Evolutionary conservation across 345 rosid genomes (phyloP).

Genomic region (Clausena lansium): DNA sequence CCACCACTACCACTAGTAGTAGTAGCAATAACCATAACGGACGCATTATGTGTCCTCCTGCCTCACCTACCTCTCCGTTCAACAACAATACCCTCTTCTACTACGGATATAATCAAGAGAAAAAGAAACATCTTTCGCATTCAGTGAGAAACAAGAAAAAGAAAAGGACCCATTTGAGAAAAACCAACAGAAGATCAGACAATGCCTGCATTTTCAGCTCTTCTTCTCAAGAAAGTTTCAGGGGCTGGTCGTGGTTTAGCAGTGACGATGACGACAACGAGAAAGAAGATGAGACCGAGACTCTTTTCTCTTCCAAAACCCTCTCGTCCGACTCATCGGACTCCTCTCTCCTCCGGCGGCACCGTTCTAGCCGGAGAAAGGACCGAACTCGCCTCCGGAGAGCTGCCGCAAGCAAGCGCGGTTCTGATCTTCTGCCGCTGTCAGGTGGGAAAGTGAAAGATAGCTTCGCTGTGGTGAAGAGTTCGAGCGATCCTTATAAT

Average conservation of each 20-base stretch:
- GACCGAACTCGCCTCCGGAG: constrained; percentile 15
- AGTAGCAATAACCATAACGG: neutral
- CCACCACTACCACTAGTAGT: too few species aligned
- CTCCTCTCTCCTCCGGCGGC: constrained; percentile 15
- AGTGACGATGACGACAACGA: constrained; percentile 47
- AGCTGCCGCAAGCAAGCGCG: neutral
- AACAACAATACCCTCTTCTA: constrained; percentile 15
- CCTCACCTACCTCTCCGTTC: constrained; percentile 37
- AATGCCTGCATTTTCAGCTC: constrained; percentile 38
- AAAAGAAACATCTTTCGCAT: constrained; percentile 26
- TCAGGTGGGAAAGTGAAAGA: constrained; percentile 47
- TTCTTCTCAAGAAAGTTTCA: constrained; percentile 45
- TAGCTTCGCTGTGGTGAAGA: constrained; percentile 86
- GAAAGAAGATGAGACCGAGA: constrained; percentile 48
- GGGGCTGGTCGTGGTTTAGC: constrained; percentile 57
- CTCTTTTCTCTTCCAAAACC: constrained; percentile 68
- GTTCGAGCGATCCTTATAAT: constrained; percentile 61
- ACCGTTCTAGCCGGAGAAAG: constrained; percentile 11
- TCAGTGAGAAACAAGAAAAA: constrained; percentile 30
- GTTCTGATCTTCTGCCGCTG: constrained; percentile 20
- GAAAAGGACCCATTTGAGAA: constrained; percentile 5
- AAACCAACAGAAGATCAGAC: constrained; percentile 11
- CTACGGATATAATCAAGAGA: constrained; percentile 24
- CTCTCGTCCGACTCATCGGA: constrained; percentile 68
- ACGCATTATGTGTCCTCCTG: constrained; percentile 33